Evolutionary conservation across 2,329 filamentous ascomycete species (phyloP).

Genomic region (Fusarium sp.): DNA sequence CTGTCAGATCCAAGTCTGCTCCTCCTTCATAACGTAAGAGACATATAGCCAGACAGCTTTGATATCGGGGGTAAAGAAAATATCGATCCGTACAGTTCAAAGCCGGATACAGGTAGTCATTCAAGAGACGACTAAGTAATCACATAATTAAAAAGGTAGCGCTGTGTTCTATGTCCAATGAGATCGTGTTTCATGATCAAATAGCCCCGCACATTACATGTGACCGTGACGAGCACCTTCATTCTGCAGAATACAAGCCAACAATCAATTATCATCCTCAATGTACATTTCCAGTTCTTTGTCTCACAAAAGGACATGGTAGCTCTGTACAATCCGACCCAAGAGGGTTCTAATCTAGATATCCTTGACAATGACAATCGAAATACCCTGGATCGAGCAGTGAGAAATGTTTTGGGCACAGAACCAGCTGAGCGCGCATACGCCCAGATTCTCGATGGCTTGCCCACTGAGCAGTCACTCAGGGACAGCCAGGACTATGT

Average conservation of each 20-base stretch:
- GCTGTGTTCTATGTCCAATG: too few species aligned
- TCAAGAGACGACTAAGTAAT: too few species aligned
- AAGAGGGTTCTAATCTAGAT: neutral
- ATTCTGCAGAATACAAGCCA: neutral
- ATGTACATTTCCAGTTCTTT: too few species aligned
- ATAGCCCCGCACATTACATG: neutral
- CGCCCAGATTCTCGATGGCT: conserved; percentile 30
- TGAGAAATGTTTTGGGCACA: neutral
- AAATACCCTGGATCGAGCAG: neutral
- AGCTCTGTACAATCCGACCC: neutral
- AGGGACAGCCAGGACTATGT: neutral
- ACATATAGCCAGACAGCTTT: too few species aligned
- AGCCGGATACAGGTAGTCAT: too few species aligned
- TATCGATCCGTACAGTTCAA: too few species aligned
- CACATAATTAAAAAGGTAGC: neutral
- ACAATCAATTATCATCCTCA: neutral
- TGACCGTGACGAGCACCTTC: neutral
- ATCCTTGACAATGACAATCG: neutral
- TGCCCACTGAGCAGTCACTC: conserved; percentile 1
- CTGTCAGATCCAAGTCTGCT: too few species aligned
- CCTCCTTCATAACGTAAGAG: too few species aligned
- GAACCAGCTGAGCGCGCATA: conserved; percentile 11
- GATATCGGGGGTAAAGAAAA: too few species aligned
- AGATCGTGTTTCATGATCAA: too few species aligned
- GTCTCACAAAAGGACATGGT: neutral